These are phyloP conservation scores for Rubia balearica DNA, from an alignment of 305 asterid species.

Conservation along the genomic window DNA sequence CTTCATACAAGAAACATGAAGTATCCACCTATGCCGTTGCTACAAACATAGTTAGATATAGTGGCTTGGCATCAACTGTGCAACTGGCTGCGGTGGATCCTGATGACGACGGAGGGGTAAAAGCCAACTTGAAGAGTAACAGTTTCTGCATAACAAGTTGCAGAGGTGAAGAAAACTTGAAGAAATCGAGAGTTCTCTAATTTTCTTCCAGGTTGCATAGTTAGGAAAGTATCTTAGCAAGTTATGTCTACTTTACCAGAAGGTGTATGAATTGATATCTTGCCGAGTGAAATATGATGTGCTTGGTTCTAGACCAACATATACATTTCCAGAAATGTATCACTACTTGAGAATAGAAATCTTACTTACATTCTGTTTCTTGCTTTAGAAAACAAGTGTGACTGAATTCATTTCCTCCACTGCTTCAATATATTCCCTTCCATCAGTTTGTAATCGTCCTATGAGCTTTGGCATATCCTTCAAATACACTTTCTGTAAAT, in stretches of 20 bases:
- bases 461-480: slow-evolving; percentile 20
- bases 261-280: not conserved
- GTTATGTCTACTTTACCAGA: not conserved
- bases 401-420: slow-evolving; percentile 9
- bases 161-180: slow-evolving; percentile 14
- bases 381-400: slow-evolving; percentile 8
- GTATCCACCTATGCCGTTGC: slow-evolving; percentile 18
- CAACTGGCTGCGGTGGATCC: not conserved
- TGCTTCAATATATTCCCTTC: not conserved
- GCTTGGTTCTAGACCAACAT: not conserved
- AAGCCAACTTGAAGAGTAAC: slow-evolving; percentile 11
- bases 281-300: not conserved
- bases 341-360: not conserved
- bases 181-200: slow-evolving; percentile 23
- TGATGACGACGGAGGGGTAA: slow-evolving; percentile 7
- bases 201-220: not conserved
- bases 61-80: slow-evolving; percentile 9
- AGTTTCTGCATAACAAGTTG: slow-evolving; percentile 2
- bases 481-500: slow-evolving; percentile 15
- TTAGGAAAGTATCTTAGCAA: not conserved
- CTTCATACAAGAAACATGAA: slow-evolving; percentile 20
- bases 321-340: not conserved
- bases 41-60: slow-evolving; percentile 22
- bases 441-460: slow-evolving; percentile 12
- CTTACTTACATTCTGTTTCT: not conserved